These are phyloP conservation scores for Diaporthe sp. DNA, from an alignment of 2,329 filamentous ascomycete species.

Conservation along the genomic window DNA sequence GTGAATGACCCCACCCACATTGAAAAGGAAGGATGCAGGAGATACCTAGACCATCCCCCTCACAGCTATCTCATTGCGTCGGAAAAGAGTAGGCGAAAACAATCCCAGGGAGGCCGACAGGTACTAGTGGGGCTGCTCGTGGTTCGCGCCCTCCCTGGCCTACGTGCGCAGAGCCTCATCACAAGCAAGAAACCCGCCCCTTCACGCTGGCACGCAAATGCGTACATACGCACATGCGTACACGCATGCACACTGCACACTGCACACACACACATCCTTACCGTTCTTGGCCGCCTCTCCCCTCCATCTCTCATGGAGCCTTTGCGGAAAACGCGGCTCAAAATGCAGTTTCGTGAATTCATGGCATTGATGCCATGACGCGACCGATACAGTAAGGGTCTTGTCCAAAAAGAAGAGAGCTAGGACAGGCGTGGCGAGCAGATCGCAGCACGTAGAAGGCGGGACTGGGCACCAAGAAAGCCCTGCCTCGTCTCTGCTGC, in stretches of 20 bases:
- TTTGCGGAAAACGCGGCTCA: not conserved
- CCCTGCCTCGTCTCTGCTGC: not conserved
- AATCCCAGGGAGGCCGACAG: not conserved
- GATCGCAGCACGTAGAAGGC: not conserved
- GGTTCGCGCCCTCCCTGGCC: not conserved
- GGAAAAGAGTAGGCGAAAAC: not conserved
- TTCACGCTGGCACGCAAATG: not conserved
- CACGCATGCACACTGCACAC: no score
- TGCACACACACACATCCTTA: not conserved
- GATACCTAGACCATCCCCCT: not conserved
- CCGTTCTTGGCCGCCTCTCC: not conserved
- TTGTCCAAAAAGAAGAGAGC: not conserved
- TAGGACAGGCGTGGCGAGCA: not conserved
- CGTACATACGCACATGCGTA: not conserved
- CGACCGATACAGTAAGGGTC: not conserved
- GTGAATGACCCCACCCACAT: not conserved
- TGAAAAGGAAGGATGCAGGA: not conserved
- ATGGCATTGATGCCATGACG: no score
- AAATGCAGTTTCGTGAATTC: not conserved
- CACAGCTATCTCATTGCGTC: not conserved
- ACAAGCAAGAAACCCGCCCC: not conserved
- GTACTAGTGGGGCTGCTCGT: not conserved
- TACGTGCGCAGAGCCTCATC: conserved; percentile 18
- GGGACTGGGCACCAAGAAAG: not conserved
- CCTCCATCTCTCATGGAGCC: not conserved